Conservation (phyloP, 2,329 filamentous ascomycete species). For the Ceratocystiopsis minuta region DNA sequence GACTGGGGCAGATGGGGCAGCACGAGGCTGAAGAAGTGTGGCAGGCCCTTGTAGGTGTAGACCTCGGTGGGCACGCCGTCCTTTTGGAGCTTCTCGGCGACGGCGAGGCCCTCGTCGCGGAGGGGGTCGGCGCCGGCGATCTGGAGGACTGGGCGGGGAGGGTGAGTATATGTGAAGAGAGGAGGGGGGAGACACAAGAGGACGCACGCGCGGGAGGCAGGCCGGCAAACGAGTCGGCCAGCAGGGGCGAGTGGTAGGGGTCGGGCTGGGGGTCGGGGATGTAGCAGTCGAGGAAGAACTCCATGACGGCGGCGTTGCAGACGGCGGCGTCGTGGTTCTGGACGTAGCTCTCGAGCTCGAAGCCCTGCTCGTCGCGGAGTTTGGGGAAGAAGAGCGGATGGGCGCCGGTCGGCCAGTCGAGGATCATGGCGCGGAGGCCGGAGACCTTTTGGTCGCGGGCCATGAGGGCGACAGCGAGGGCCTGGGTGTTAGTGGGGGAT, state of each 20-base stretch:
- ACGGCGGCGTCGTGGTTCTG: constrained; percentile 18
- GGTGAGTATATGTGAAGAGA: no score
- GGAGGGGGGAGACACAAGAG: constrained; percentile 11
- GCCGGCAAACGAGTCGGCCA: constrained; percentile 15
- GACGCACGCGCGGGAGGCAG: constrained; percentile 18
- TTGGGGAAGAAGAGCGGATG: constrained; percentile 19
- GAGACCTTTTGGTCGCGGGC: constrained; percentile 16
- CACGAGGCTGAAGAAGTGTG: constrained; percentile 17
- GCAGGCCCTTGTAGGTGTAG: constrained; percentile 18
- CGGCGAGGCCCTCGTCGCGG: constrained; percentile 22
- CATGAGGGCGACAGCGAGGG: constrained; percentile 14
- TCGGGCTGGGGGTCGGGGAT: constrained; percentile 13
- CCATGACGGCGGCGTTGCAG: constrained; percentile 14
- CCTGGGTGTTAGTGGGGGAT: constrained; percentile 6
- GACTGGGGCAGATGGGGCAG: constrained; percentile 3
- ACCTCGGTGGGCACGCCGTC: constrained; percentile 17
- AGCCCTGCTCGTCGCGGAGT: constrained; percentile 11
- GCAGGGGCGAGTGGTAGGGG: constrained; percentile 16
- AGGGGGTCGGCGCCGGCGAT: constrained; percentile 18
- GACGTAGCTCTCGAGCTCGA: constrained; percentile 18
- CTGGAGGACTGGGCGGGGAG: constrained; percentile 19
- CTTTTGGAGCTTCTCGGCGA: constrained; percentile 17
- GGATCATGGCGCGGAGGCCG: constrained; percentile 17
- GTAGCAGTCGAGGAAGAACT: constrained; percentile 20
- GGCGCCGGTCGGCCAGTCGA: constrained; percentile 18